Conservation (phyloP, 768 basidiomycete genomes). For the Agaricus blazei region DNA sequence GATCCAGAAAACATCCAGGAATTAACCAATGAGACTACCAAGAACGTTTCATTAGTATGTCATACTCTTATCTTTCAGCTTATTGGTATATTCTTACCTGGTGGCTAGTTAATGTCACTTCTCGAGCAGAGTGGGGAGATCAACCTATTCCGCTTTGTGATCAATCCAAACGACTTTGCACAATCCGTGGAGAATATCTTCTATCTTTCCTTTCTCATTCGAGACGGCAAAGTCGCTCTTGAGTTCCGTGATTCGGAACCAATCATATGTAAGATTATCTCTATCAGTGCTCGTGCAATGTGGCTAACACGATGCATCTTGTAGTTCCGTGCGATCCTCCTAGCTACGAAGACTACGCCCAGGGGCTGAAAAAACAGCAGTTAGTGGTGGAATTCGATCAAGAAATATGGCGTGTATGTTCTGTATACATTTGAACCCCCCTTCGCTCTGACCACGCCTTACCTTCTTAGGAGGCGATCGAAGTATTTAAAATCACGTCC, state of each 20-base stretch:
- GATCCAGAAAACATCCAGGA: conserved; percentile 78
- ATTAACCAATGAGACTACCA: conserved; percentile 85
- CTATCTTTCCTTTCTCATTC: conserved; percentile 88
- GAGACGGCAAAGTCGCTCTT: conserved; percentile 76
- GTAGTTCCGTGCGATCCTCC: conserved; percentile 64
- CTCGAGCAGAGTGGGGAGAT: conserved; percentile 43
- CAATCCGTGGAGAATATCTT: conserved; percentile 98
- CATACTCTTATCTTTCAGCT: background rate
- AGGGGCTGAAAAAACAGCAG: conserved; percentile 71
- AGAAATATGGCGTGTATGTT: conserved; percentile 77
- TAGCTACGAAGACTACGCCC: conserved; percentile 53
- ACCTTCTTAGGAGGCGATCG: conserved; percentile 67
- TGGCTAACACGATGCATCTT: background rate
- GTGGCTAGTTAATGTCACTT: conserved; percentile 54
- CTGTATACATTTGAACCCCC: background rate
- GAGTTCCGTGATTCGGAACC: conserved; percentile 71
- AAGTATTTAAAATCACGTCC: conserved; percentile 76
- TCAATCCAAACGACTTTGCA: conserved; percentile 87
- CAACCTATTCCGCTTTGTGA: conserved; percentile 82
- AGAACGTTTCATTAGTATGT: conserved; percentile 72
- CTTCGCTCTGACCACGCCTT: background rate
- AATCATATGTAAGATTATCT: conserved; percentile 56
- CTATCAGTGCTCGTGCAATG: background rate
- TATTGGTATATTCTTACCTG: background rate
- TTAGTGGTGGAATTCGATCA: conserved; percentile 90